phyloP scores from a whole-genome alignment of 805 yeast genomes.

The Isabelozyma heimii region DNA sequence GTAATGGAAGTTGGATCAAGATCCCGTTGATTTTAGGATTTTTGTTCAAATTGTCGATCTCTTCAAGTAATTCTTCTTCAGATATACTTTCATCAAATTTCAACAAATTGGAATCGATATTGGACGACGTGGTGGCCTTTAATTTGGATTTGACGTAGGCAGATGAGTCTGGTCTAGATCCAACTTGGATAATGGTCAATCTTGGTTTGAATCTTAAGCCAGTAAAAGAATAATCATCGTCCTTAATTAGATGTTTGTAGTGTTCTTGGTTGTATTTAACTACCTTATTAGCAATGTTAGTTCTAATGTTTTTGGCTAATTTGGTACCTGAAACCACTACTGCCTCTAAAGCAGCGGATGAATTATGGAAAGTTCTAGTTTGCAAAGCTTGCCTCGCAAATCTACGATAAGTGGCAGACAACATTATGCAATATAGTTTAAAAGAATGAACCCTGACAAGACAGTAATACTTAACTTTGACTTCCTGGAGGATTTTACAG shows the following conservation, averaged over 20 bases:
- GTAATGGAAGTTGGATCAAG: conserved; percentile 87
- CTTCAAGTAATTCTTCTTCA: conserved; percentile 58
- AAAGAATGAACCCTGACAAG: no score
- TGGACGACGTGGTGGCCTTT: conserved; percentile 84
- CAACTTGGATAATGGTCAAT: conserved; percentile 85
- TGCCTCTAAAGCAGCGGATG: conserved; percentile 21
- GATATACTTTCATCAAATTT: conserved; percentile 62
- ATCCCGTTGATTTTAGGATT: conserved; percentile 83
- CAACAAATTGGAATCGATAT: conserved; percentile 63
- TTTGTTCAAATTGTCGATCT: conserved; percentile 62
- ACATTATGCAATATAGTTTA: neutral
- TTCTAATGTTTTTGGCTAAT: conserved; percentile 37
- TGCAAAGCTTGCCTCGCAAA: neutral
- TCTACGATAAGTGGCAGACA: neutral
- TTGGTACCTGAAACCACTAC: conserved; percentile 41
- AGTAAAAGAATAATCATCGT: conserved; percentile 19
- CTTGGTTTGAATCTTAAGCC: conserved; percentile 60
- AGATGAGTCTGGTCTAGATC: conserved; percentile 83
- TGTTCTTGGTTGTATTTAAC: conserved; percentile 32
- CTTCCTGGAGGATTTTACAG: no score
- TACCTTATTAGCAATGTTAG: conserved; percentile 38
- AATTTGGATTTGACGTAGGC: conserved; percentile 90
- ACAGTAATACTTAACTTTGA: no score
- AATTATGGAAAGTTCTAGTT: conserved; percentile 2
- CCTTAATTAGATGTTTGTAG: conserved; percentile 14